A percentile compares a stretch with the other conserved stretches of the same genome.
Conservation (phyloP, 306 rosid genomes). For the Neltuma alba region DNA sequence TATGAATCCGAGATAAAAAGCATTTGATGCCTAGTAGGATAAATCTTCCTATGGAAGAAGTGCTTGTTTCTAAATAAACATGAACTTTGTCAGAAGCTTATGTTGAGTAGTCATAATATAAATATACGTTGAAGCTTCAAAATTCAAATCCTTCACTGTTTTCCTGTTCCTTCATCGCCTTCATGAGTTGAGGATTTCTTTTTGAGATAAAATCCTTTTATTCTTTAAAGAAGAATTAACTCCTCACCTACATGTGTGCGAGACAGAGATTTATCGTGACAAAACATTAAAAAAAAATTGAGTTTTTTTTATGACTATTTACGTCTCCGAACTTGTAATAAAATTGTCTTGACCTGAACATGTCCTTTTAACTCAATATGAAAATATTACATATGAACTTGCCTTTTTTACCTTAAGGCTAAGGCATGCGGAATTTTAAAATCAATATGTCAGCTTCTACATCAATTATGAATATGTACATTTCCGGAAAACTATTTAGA, state of each 20-base stretch:
- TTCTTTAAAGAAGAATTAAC: background rate
- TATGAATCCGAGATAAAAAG: slow-evolving; percentile 21
- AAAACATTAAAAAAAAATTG: too few species aligned
- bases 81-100: background rate
- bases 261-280: too few species aligned
- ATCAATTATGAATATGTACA: background rate
- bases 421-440: background rate
- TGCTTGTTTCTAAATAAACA: slow-evolving; percentile 32
- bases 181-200: background rate
- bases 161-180: background rate
- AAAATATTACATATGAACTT: too few species aligned
- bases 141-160: background rate
- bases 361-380: background rate
- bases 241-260: background rate
- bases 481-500: too few species aligned
- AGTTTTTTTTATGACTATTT: too few species aligned
- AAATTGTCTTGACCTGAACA: background rate
- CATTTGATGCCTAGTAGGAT: slow-evolving; percentile 38
- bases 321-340: too few species aligned
- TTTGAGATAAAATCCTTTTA: background rate
- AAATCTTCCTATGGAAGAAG: slow-evolving; percentile 23
- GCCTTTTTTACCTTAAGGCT: background rate
- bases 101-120: slow-evolving; percentile 1
- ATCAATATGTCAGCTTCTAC: background rate
- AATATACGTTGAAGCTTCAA: background rate